Evolutionary conservation across 1,139 yeast species (phyloP).

Genomic region (Torulaspora pretoriensis): DNA sequence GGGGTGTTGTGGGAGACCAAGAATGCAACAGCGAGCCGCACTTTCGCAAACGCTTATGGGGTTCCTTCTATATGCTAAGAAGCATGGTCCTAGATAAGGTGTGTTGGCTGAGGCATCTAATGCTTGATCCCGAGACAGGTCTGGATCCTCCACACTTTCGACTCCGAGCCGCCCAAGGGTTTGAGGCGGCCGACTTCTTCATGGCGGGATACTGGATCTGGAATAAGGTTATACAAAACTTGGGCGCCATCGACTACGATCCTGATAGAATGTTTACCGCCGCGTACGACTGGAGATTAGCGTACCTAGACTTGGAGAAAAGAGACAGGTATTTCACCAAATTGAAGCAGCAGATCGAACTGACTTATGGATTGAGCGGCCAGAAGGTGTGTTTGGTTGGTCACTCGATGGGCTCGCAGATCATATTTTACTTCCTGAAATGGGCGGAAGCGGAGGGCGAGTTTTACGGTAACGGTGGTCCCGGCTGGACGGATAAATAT

Average conservation of each 20-base stretch:
- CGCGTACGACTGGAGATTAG: conserved; percentile 92
- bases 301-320: conserved; percentile 79
- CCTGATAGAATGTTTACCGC: conserved; percentile 89
- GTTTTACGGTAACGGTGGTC: conserved; percentile 82
- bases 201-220: conserved; percentile 98
- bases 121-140: conserved; percentile 87
- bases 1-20: conserved; percentile 71
- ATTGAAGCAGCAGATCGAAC: conserved; percentile 68
- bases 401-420: conserved; percentile 96
- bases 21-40: conserved; percentile 84
- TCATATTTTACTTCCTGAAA: conserved; percentile 79
- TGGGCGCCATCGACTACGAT: conserved; percentile 91
- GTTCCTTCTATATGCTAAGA: conserved; percentile 89
- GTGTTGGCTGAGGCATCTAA: conserved; percentile 90
- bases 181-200: conserved; percentile 95
- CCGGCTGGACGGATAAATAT: conserved; percentile 78
- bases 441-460: conserved; percentile 92
- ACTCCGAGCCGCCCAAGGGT: conserved; percentile 89
- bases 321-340: conserved; percentile 82
- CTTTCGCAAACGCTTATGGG: conserved; percentile 92
- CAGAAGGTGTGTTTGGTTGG: conserved; percentile 77
- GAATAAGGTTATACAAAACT: conserved; percentile 88
- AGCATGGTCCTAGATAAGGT: conserved; percentile 88
- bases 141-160: conserved; percentile 81
- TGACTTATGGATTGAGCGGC: conserved; percentile 48